These are phyloP conservation scores for Hygrophila difformis DNA, from an alignment of 257 asterid species.

Conservation along the genomic window DNA sequence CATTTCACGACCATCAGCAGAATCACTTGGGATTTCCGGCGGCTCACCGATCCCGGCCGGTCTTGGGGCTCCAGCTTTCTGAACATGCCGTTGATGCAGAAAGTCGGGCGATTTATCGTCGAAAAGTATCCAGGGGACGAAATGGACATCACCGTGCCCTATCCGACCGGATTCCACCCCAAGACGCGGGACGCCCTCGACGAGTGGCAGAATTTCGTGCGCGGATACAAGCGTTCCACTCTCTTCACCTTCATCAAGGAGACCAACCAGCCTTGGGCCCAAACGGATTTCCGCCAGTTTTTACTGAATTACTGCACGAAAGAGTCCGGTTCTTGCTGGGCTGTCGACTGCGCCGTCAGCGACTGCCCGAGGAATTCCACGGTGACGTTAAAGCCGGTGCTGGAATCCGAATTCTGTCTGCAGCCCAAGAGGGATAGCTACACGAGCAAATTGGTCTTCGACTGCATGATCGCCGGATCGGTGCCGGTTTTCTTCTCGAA, in stretches of 20 bases:
- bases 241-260: slow-evolving; percentile 57
- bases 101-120: slow-evolving; percentile 44
- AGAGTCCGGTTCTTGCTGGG: slow-evolving; percentile 34
- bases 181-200: slow-evolving; percentile 27
- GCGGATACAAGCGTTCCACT: slow-evolving; percentile 28
- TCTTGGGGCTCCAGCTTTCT: slow-evolving; percentile 73
- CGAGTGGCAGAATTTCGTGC: slow-evolving; percentile 51
- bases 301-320: slow-evolving; percentile 34
- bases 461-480: slow-evolving; percentile 78
- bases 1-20: slow-evolving; percentile 67
- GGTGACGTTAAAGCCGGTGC: slow-evolving; percentile 25
- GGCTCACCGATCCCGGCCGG: slow-evolving; percentile 45
- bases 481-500: slow-evolving; percentile 76
- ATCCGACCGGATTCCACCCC: slow-evolving; percentile 91
- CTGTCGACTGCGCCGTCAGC: slow-evolving; percentile 47
- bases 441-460: slow-evolving; percentile 60
- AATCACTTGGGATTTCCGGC: slow-evolving; percentile 79
- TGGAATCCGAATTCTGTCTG: slow-evolving; percentile 63
- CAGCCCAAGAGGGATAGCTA: slow-evolving; percentile 73
- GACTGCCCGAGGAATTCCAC: slow-evolving; percentile 39
- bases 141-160: slow-evolving; percentile 68
- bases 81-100: slow-evolving; percentile 58
- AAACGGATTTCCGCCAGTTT: slow-evolving; percentile 40
- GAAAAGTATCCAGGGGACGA: slow-evolving; percentile 73
- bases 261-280: slow-evolving; percentile 31